Percentiles rank a stretch among this genome's conserved stretches.
Evolutionary conservation across 306 rosid species (phyloP).

Genomic region (Malus orientalis): DNA sequence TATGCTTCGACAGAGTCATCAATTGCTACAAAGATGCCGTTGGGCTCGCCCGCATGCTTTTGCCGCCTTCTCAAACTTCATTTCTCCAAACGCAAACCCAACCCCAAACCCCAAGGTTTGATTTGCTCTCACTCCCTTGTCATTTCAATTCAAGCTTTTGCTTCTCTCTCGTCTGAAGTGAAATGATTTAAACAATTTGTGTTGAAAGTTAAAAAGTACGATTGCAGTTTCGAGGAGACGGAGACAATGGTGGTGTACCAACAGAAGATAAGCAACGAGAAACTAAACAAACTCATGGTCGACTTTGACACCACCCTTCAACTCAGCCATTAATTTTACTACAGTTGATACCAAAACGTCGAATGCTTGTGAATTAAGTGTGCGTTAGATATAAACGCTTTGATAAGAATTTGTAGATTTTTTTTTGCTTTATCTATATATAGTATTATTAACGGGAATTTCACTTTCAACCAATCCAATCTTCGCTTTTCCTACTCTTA

Average conservation of each 20-base stretch:
- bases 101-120: neutral
- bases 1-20: slow-evolving; percentile 28
- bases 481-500: neutral
- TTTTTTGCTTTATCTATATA: no score
- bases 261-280: slow-evolving; percentile 25
- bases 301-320: neutral
- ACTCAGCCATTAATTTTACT: neutral
- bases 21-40: slow-evolving; percentile 17
- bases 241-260: neutral
- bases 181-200: neutral
- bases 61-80: slow-evolving; percentile 8
- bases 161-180: neutral
- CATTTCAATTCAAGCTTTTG: neutral
- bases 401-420: neutral
- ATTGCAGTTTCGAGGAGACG: neutral
- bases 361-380: neutral
- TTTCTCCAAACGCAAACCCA: neutral
- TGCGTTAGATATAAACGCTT: no score
- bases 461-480: neutral
- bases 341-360: neutral
- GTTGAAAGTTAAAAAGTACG: neutral
- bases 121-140: no score
- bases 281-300: slow-evolving; percentile 20
- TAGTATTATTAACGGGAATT: no score
- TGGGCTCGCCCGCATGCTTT: slow-evolving; percentile 17